These are phyloP conservation scores for Camillea tinctor DNA, from an alignment of 2,329 filamentous ascomycete species.

Conservation along the genomic window DNA sequence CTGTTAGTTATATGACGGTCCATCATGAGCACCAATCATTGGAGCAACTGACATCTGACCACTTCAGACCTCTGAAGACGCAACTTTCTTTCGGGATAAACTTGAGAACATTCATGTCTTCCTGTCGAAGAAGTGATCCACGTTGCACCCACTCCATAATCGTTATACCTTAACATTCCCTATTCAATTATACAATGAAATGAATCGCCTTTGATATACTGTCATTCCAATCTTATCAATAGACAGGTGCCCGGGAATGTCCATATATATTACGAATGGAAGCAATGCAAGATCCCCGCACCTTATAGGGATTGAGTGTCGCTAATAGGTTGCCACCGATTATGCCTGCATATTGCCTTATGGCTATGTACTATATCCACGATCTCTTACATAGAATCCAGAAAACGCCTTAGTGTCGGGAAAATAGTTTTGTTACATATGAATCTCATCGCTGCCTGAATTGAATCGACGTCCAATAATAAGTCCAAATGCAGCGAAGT, in stretches of 20 bases:
- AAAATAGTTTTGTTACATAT: too few relatives aligned
- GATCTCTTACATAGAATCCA: too few relatives aligned
- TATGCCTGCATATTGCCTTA: too few relatives aligned
- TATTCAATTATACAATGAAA: not conserved
- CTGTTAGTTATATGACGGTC: not conserved
- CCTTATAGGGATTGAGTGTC: too few relatives aligned
- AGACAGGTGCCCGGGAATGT: too few relatives aligned
- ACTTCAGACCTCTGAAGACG: constrained; percentile 1
- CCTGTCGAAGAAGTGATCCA: not conserved
- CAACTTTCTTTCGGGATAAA: not conserved
- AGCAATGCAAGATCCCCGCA: too few relatives aligned
- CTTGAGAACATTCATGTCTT: constrained; percentile 3
- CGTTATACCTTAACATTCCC: not conserved
- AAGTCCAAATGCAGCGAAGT: not conserved
- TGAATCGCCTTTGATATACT: not conserved
- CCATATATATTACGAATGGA: too few relatives aligned
- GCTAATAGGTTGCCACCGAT: too few relatives aligned
- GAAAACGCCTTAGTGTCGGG: too few relatives aligned
- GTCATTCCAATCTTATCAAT: not conserved
- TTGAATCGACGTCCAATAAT: too few relatives aligned
- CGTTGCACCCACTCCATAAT: not conserved
- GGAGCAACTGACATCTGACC: not conserved
- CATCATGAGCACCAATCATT: not conserved
- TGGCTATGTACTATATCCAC: too few relatives aligned
- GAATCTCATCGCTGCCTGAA: too few relatives aligned